Conservation (phyloP, 305 asterid genomes). For the Solanum hybrid region DNA sequence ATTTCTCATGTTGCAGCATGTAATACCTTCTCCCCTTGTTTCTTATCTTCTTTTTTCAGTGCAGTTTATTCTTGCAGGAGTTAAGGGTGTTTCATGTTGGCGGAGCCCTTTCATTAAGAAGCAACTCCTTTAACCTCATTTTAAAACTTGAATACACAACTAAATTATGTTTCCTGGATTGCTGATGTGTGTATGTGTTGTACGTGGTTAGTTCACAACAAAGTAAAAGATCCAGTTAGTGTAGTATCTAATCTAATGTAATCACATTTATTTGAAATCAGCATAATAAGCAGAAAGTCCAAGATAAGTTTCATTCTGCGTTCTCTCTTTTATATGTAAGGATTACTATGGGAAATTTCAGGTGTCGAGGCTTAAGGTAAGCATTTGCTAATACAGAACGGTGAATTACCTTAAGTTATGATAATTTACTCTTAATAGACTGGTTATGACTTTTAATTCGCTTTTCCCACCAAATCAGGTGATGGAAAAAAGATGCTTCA, state of each 20-base stretch:
- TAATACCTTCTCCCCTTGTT: not conserved
- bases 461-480: not conserved
- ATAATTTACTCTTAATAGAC: not conserved
- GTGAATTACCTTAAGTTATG: not conserved
- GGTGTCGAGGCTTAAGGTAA: not conserved
- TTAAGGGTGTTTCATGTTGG: not conserved
- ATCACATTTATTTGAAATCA: not conserved
- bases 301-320: not conserved
- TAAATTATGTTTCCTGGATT: not conserved
- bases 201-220: not conserved
- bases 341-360: not conserved
- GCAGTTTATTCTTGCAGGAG: not conserved
- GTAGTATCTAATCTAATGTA: not conserved
- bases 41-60: not conserved
- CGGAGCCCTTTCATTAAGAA: not conserved
- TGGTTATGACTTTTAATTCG: not conserved
- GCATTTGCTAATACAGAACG: not conserved
- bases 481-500: not conserved
- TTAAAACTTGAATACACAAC: not conserved
- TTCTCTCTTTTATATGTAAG: not conserved
- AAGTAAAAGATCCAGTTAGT: not conserved
- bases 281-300: not conserved
- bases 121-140: not conserved
- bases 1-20: not conserved
- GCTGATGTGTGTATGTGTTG: not conserved